Base-by-base conservation (phyloP, 768 basidiomycete genomes). In the Tricholoma flavovirens region DNA sequence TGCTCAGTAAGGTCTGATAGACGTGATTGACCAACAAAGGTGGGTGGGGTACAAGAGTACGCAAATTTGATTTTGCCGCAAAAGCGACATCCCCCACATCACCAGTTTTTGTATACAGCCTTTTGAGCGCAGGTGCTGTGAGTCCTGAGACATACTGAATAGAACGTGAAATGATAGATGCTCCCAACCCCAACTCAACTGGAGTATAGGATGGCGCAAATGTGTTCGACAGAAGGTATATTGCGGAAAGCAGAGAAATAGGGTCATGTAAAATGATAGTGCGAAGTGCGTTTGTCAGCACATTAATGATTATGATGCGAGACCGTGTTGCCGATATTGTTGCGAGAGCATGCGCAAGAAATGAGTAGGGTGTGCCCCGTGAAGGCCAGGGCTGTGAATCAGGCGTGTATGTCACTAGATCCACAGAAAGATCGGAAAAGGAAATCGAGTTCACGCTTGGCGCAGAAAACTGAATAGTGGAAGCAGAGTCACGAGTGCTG, bases 81-180 rank as follows among this genome's bases (percentile, higher is more conserved):
- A 84, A 93, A 1, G 94, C 94, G 7, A 94, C 90, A 66, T 94
- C 91, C 0, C 94, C 94, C 22, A 83, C 80, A 69, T 97, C 94
- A 4, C 94, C 94, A 32, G 76, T 82, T 43, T 79, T 72, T 59
- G 84, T 87, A 67, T 90, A 90, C 12, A 93, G 69, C 55, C 74
- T 79, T 68, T 75, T 84, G 46, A 87, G 77, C 11, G 85, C 78
- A 7, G 75, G 68, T 17, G 77, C 62, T 5, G 81, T 78, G 29
- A 88, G 71, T 19, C 88, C 88, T 14, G 88, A 90, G 30, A 88
- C 79, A 57, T 84, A 78, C 63, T 83, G 85, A n/a, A 90, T 80
- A 6, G 86, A 82, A 56, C 81, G 83, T 1, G 83, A 83, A 53
- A 90, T 80, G 51, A 86, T 75, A 19, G 85, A 84, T 14, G 79